Evolutionary conservation across 176 grass and related monocot genomes (phyloP).

Genomic region (Rhynchospora pubera): DNA sequence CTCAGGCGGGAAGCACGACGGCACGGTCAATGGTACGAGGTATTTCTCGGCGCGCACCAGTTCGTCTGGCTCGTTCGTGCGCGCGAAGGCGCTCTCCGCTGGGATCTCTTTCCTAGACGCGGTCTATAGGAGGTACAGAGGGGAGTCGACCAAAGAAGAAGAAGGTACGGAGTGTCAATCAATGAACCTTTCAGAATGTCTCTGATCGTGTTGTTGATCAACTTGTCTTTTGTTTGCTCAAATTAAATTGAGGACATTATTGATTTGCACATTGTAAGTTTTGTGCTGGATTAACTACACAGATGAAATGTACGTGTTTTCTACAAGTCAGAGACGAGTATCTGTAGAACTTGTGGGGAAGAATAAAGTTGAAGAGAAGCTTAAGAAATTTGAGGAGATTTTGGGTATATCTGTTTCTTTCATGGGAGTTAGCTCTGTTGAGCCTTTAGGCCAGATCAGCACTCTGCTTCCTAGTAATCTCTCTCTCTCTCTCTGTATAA

Average conservation of each 20-base stretch:
- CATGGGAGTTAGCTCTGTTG: slow-evolving; percentile 70
- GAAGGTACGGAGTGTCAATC: slow-evolving; percentile 29
- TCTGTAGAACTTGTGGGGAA: slow-evolving; percentile 71
- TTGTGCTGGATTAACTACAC: slow-evolving; percentile 16
- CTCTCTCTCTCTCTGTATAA: neutral
- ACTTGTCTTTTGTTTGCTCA: neutral
- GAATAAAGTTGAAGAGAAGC: slow-evolving; percentile 79
- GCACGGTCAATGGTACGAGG: slow-evolving; percentile 37
- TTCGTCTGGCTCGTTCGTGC: slow-evolving; percentile 66
- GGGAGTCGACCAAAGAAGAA: slow-evolving; percentile 81
- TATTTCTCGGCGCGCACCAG: slow-evolving; percentile 51
- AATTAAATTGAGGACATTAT: neutral
- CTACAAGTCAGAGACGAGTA: slow-evolving; percentile 70
- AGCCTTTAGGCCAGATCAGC: slow-evolving; percentile 40
- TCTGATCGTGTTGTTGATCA: neutral
- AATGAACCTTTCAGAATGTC: neutral
- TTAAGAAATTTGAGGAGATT: slow-evolving; percentile 64
- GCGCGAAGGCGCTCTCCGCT: slow-evolving; percentile 40
- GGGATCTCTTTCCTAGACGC: slow-evolving; percentile 76
- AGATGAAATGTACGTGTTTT: slow-evolving; percentile 98
- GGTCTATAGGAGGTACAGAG: slow-evolving; percentile 48
- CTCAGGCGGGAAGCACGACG: slow-evolving; percentile 63
- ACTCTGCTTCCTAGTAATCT: slow-evolving; percentile 60
- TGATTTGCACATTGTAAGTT: neutral
- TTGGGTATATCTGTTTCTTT: slow-evolving; percentile 53